Evolutionary conservation across 371 early-diverging fungal species (phyloP), one percentile per base, ranked within the genome.

Genomic region (Mortierella sp.): DNA sequence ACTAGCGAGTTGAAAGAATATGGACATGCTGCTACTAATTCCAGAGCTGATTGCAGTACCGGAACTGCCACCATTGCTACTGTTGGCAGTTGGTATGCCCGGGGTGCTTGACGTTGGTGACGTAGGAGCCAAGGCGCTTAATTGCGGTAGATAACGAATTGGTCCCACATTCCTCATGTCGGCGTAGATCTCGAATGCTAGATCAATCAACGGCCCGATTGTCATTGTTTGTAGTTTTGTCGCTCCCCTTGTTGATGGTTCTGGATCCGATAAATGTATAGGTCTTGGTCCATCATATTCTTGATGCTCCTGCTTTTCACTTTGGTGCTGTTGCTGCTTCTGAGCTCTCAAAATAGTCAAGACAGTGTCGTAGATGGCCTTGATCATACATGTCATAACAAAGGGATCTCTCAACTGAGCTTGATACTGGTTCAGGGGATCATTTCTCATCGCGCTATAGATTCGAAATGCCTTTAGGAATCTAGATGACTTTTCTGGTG

Each of bases 101-200:
- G 43, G 43, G 5, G 43, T 14, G 43, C 14, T 9, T 40, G 49
- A 47, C 16, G 9, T 43, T 43, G 47, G 26, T 4, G 51, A n/a
- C 16, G 55, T 28, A 35, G 66, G 28, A n/a, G 45, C 39, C 28
- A 40, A 43, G 12, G 73, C 32, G n/a, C 43, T 51, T 18, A 78
- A 22, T 4, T 52, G 69, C 3, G 79, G 70, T 3, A 78, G 47
- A 1, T 51, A 26, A 14, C 79, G 74, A 30, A 78, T 78, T 12
- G 79, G 68, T 14, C 71, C 67, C n/a, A 70, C 39, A 45, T 74
- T 73, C 5, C 79, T 51, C 74, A 78, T 73, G 22, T 78, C 79
- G 11, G 79, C 70, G 51, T 70, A 78, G 11, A 78, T 74, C 57
- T 78, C 79, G 28, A 78, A 78, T 2, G 70, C 79, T 26, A 78